Evolutionary conservation across 495 filamentous ascomycete genomes (phyloP), one percentile per base, ranked within the genome.

Genomic region (Sporormia fimetaria): DNA sequence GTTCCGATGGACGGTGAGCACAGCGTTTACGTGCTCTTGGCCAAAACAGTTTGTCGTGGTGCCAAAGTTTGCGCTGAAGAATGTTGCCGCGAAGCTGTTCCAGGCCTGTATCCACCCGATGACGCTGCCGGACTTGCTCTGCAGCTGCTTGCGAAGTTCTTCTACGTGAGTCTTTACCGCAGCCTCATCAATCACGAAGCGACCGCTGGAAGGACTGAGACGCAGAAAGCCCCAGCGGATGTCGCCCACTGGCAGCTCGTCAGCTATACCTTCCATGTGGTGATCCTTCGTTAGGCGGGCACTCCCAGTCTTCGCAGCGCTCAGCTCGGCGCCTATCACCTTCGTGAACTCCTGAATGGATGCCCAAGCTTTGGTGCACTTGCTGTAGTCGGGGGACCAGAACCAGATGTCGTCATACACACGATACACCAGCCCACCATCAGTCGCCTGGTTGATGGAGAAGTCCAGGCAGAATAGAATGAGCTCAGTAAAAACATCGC

Each of bases 391-490:
- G 9, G 55, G 48, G 17, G 68, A 67, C 76, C 76, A 81, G 46
- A 81, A 70, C 78, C 78, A 81, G 44, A 81, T 72, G 50, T 81
- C 77, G 48, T 81, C 77, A 42, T 78, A 69, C 24, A 80, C 63
- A 5, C 78, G 74, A 45, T 76, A 78, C 10, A 81, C 56, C 22
- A 69, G 62, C 4, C 62, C 56, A 3, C 71, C 60, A 4, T 71
- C 52, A 0, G 77, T 68, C 6, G 52, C 53, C 40, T 79, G 71
- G 40, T 81, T 83, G 28, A 83, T 67, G 1, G 73, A 61, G 41
- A 71, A 78, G 46, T 83, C 78, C 56, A 82, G 66, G 45, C 70
- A 75, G 55, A 81, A 81, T 0, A 83, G 57, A 8, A 79, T 58
- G 0, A 65, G 62, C 42, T 83, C 78, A 3, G 74, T 73, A 30